Evolutionary conservation across 78 protist genomes (phyloP), one percentile per base, ranked within the genome.

Genomic region (Isochrysis galbana): DNA sequence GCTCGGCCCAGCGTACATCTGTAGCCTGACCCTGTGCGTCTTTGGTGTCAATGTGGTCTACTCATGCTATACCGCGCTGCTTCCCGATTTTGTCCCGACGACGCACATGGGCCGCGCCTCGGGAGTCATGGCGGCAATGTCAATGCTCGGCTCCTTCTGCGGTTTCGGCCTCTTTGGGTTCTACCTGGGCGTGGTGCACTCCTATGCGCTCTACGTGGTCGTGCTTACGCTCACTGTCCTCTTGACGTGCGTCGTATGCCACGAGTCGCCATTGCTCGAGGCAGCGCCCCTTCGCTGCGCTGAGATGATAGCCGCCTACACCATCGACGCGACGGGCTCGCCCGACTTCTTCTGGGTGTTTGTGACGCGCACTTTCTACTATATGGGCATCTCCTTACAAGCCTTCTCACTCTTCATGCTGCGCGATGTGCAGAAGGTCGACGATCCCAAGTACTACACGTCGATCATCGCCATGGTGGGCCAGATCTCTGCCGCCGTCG

Each of bases 311-410:
- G 19, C 25, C 39, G 39, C 90, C 39, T 91, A 80, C 93, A 29
- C 89, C 26, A 78, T 91, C 17, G 89, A 77, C 86, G 26, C 26
- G 29, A n/a, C 38, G 77, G 61, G 17, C 45, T 23, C 61, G 44
- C 34, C 54, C 74, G 93, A 91, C 83, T 91, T 91, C 89, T 91
- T 91, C 48, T 91, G 93, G 93, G 93, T 91, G 38, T 91, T 91
- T 25, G 93, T 77, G 26, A 41, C 86, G 42, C 89, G 93, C 39
- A 48, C 86, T 26, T 91, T 91, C 88, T 91, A 69, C 69, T 91
- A 91, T 55, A 48, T 83, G 48, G 67, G 83, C 34, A 42, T 91
- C 46, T 55, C 84, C 46, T 1, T 87, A n/a, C 93, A 91, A 29
- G 93, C 93, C 38, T 91, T 91, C 89, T 5, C 19, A 83, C 88